Percentiles rank a stretch among this genome's conserved stretches.
Evolutionary conservation across 2,329 filamentous ascomycete genomes (phyloP).

Genomic region (Xylariales sp.): DNA sequence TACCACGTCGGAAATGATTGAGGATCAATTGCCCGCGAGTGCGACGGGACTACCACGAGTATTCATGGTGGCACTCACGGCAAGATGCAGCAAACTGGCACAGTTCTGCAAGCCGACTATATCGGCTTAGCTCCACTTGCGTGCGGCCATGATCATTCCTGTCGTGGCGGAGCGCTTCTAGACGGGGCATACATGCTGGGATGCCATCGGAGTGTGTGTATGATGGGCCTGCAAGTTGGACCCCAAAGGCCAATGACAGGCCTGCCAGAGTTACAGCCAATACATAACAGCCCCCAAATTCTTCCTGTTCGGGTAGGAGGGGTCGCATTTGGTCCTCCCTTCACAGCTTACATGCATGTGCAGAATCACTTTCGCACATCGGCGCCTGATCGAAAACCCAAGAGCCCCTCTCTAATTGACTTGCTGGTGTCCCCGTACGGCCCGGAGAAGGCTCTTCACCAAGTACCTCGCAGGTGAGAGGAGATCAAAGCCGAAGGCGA

Average conservation of each 20-base stretch:
- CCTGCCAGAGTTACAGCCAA: background rate
- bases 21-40: background rate
- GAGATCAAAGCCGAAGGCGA: too few species aligned
- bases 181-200: background rate
- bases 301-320: background rate
- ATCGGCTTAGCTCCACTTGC: background rate
- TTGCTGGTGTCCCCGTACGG: background rate
- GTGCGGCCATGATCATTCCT: constrained; percentile 7
- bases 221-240: background rate
- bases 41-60: background rate
- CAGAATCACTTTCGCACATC: background rate
- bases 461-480: too few species aligned
- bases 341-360: background rate
- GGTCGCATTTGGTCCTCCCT: background rate
- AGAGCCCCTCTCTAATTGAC: background rate
- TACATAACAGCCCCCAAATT: constrained; percentile 1
- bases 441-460: constrained; percentile 2
- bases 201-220: background rate
- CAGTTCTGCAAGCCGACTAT: constrained; percentile 5
- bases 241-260: constrained; percentile 2
- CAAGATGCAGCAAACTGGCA: background rate
- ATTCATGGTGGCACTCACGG: background rate
- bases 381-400: background rate
- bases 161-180: constrained; percentile 8
- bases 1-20: background rate